Evolutionary conservation across 208 protist genomes (phyloP).

Genomic region (Trypanosoma boissoni): DNA sequence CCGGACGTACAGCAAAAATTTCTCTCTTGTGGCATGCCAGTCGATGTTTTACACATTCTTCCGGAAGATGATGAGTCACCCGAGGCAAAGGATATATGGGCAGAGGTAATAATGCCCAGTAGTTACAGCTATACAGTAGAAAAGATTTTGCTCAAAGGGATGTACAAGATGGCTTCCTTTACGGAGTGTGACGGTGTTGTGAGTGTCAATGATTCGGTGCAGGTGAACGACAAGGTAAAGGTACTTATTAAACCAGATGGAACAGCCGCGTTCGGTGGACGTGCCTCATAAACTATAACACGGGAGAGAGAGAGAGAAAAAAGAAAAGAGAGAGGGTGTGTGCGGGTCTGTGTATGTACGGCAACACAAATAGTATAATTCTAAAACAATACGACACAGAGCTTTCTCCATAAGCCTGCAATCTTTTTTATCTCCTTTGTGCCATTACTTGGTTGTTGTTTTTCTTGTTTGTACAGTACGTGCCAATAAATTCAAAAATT

Average conservation of each 20-base stretch:
- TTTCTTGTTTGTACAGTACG: too few species aligned
- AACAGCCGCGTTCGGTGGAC: slow-evolving; percentile 80
- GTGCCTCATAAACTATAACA: slow-evolving; percentile 33
- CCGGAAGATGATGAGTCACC: slow-evolving; percentile 48
- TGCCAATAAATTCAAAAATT: too few species aligned
- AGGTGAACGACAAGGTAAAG: slow-evolving; percentile 84
- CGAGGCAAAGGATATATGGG: slow-evolving; percentile 69
- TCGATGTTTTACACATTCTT: slow-evolving; percentile 83
- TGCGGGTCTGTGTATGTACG: too few species aligned
- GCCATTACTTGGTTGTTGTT: too few species aligned
- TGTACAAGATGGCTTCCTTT: slow-evolving; percentile 86
- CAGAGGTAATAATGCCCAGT: slow-evolving; percentile 81
- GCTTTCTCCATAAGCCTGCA: too few species aligned
- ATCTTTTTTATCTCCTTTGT: too few species aligned
- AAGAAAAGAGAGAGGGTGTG: too few species aligned
- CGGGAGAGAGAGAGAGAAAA: not conserved
- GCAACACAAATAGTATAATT: too few species aligned
- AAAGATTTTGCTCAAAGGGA: slow-evolving; percentile 76
- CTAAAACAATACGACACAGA: too few species aligned
- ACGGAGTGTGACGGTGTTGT: slow-evolving; percentile 84
- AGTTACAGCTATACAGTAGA: slow-evolving; percentile 88
- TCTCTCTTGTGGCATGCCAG: slow-evolving; percentile 79
- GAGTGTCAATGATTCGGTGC: slow-evolving; percentile 84
- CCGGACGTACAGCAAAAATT: slow-evolving; percentile 83
- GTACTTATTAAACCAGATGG: slow-evolving; percentile 83